Evolutionary conservation across 805 yeast genomes (phyloP), one percentile per base, ranked within the genome.

Genomic region (Wickerhamiella bombiphila): DNA sequence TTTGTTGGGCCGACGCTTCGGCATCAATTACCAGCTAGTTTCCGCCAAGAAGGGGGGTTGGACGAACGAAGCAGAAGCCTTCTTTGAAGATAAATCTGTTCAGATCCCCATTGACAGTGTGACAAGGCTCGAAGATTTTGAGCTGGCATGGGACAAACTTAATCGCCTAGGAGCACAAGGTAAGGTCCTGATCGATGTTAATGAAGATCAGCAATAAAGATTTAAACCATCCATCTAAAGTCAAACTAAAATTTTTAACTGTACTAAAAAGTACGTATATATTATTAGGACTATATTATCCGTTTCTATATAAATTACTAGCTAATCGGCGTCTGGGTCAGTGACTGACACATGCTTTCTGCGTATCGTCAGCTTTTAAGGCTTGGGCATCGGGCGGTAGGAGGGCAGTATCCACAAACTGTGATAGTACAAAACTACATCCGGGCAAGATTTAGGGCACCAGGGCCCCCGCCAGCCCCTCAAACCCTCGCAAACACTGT

Each of bases 151-250:
- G 32, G 67, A 68, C 6, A 60, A 59, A 43, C 52, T 77, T 21
- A 53, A 53, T 5, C 54, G 63, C 22, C 67, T 70, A 40, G 59
- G 53, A 33, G 74, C 76, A 5, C 69, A 66, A 39, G 94, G 94
- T 28, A 82, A 81, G 54, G 61, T 78, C 34, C 68, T 82, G n/a
- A 40, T 72, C 22, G 11, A 13, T 24, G 26, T 24, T 9, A 13
- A 13, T 24, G 9, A 13, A 24, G 26, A 24, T 9, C 9, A 9
- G 9, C 11, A 9, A 24, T 24, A 24, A 13, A 24, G 11, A 24
- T 9, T 9, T 9, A 24, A 24, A 9, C 13, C 9, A 24, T 9
- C 13, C 26, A 24, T 9, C 26, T 24, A 24, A 24, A 9, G 26
- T 24, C 9, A 24, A 9, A 24, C 13, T 18, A 14, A 34, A 34